A percentile compares a stretch with the other conserved stretches of the same genome.
Evolutionary conservation across 768 basidiomycete genomes (phyloP).

Genomic region (Tremella mesenterica): DNA sequence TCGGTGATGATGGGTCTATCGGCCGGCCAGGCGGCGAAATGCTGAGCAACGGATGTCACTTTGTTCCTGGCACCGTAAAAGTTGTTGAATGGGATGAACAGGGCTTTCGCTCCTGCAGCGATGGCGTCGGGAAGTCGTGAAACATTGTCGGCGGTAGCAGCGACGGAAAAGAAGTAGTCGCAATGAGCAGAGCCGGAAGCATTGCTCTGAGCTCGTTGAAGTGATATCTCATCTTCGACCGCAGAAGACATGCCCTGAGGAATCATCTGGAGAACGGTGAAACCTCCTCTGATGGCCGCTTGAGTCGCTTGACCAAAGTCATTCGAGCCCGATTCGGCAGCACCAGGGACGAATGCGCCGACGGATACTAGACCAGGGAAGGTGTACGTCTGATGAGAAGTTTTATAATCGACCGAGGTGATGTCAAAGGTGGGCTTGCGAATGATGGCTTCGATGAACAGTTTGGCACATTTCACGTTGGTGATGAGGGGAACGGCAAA

Average conservation of each 20-base stretch:
- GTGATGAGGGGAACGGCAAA: slow-evolving; percentile 95
- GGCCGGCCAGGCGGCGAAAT: slow-evolving; percentile 80
- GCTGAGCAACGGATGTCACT: slow-evolving; percentile 67
- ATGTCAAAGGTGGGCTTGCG: slow-evolving; percentile 80
- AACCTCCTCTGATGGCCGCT: slow-evolving; percentile 80
- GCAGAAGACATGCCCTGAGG: slow-evolving; percentile 58
- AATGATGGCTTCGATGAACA: slow-evolving; percentile 73
- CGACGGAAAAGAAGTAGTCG: slow-evolving; percentile 76
- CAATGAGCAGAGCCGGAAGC: slow-evolving; percentile 62
- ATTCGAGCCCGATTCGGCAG: slow-evolving; percentile 52
- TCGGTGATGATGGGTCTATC: slow-evolving; percentile 93
- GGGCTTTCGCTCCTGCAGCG: slow-evolving; percentile 66
- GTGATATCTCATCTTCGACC: slow-evolving; percentile 60
- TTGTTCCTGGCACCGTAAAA: slow-evolving; percentile 47
- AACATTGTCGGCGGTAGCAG: slow-evolving; percentile 63
- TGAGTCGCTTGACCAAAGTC: slow-evolving; percentile 64
- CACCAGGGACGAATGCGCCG: slow-evolving; percentile 69
- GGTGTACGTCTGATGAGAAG: slow-evolving; percentile 76
- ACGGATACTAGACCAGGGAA: slow-evolving; percentile 91
- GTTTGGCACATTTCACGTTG: slow-evolving; percentile 96
- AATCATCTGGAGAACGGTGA: slow-evolving; percentile 72
- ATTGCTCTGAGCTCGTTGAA: slow-evolving; percentile 63
- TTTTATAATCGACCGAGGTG: slow-evolving; percentile 84
- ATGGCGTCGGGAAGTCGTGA: slow-evolving; percentile 56
- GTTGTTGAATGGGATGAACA: slow-evolving; percentile 72